Conservation (phyloP, 2,329 filamentous ascomycete species). For the Cytospora paraplurivora region DNA sequence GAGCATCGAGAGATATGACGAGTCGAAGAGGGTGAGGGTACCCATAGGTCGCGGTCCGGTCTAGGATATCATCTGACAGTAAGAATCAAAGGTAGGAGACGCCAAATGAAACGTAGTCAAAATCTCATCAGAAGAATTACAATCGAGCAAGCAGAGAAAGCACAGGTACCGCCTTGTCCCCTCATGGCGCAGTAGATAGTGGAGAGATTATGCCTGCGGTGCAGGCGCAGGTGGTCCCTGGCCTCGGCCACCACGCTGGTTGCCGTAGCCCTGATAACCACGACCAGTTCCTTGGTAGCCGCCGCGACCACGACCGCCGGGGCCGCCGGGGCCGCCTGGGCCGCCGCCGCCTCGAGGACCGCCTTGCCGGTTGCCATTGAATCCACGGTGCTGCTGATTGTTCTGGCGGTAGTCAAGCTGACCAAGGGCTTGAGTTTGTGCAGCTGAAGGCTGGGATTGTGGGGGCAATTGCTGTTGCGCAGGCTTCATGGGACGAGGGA, state of each 20-base stretch:
- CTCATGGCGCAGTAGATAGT: background rate
- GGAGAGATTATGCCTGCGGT: conserved; percentile 30
- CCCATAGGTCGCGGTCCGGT: conserved; percentile 17
- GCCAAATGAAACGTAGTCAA: conserved; percentile 18
- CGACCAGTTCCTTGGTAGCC: conserved; percentile 34
- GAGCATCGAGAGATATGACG: conserved; percentile 15
- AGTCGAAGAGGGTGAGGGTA: conserved; percentile 6
- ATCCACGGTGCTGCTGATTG: conserved; percentile 43
- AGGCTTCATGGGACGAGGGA: conserved; percentile 72
- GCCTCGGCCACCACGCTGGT: conserved; percentile 35
- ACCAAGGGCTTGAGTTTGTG: conserved; percentile 18
- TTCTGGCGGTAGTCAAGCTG: conserved; percentile 46
- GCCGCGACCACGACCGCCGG: conserved; percentile 39
- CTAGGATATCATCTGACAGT: conserved; percentile 23
- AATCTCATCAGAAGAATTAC: conserved; percentile 12
- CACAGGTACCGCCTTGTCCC: background rate
- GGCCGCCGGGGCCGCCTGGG: conserved; percentile 36
- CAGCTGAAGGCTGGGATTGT: conserved; percentile 31
- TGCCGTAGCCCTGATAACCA: conserved; percentile 37
- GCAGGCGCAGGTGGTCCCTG: conserved; percentile 30
- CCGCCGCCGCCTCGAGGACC: conserved; percentile 34
- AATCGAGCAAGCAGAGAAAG: conserved; percentile 12
- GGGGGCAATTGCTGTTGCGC: conserved; percentile 31
- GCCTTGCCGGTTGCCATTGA: conserved; percentile 41
- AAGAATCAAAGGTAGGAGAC: conserved; percentile 12